Evolutionary conservation across 2,329 filamentous ascomycete genomes (phyloP).

Genomic region (Diaporthe sp.): DNA sequence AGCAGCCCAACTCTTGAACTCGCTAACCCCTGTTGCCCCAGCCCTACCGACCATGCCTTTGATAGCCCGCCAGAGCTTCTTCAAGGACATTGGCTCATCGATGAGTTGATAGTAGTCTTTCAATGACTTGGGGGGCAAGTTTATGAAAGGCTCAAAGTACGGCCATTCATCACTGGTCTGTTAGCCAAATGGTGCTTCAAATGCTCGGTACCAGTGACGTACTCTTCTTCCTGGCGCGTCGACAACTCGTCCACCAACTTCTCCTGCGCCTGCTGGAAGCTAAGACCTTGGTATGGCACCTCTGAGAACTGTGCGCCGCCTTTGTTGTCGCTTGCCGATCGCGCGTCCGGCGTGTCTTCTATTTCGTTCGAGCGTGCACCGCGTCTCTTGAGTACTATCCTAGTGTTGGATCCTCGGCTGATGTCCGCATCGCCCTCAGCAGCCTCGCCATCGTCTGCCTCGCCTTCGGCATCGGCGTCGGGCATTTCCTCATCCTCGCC

Average conservation of each 20-base stretch:
- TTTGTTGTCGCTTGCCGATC: slow-evolving; percentile 48
- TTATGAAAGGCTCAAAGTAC: slow-evolving; percentile 80
- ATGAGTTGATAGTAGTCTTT: slow-evolving; percentile 92
- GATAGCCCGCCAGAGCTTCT: slow-evolving; percentile 81
- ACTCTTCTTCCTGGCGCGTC: slow-evolving; percentile 76
- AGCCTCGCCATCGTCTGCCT: slow-evolving; percentile 44
- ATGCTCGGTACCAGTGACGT: slow-evolving; percentile 41
- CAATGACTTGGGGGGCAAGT: slow-evolving; percentile 79
- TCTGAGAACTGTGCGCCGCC: slow-evolving; percentile 67
- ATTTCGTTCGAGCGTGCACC: slow-evolving; percentile 45
- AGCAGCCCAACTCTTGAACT: slow-evolving; percentile 85
- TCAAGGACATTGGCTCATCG: slow-evolving; percentile 82
- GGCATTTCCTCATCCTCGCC: slow-evolving; percentile 45
- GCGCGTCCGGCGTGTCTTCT: slow-evolving; percentile 46
- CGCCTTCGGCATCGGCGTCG: slow-evolving; percentile 47
- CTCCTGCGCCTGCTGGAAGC: slow-evolving; percentile 87
- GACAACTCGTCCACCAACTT: slow-evolving; percentile 84
- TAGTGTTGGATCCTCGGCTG: slow-evolving; percentile 32
- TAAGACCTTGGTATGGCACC: slow-evolving; percentile 77
- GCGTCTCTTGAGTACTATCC: slow-evolving; percentile 40
- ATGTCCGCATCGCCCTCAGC: slow-evolving; percentile 48
- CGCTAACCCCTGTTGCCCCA: slow-evolving; percentile 71
- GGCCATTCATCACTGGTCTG: slow-evolving; percentile 73
- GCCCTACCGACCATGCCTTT: slow-evolving; percentile 79
- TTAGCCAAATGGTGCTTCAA: slow-evolving; percentile 41